Evolutionary conservation across 768 basidiomycete species (phyloP), one percentile per base, ranked within the genome.

Genomic region (Pisolithus tinctorius): DNA sequence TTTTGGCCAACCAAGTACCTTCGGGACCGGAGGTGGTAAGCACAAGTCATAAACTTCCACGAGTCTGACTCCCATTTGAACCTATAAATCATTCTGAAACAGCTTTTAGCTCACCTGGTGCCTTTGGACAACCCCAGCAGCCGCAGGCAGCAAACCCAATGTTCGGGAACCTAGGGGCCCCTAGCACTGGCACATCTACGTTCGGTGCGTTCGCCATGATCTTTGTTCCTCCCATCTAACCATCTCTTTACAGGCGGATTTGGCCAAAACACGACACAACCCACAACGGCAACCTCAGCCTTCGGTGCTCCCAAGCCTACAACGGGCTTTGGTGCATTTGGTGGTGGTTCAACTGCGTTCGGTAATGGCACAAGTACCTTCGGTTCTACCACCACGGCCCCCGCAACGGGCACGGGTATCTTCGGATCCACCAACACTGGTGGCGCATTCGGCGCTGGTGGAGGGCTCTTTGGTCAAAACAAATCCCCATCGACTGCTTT

Each of bases 261-360:
- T 56, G 72, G 71, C 27, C 57, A 58, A 49, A 78, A 68, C 56
- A 59, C 71, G 30, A 56, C 72, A 11, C 70, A 63, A 49, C 73
- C 66, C 41, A 63, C 60, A 41, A 70, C 64, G 42, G 69, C 67
- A 39, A 52, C 59, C 20, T 70, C 78, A 47, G 66, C 80, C 39
- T 90, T 90, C 54, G 84, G 83, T 36, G 76, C 72, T 42, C 65
- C 82, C 29, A 90, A 91, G 62, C 86, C 87, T 38, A 63, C 83
- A 4, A 72, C 81, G 10, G 88, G 85, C 11, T 91, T 93, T 67
- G 86, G 88, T 59, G 78, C 84, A 53, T 89, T 89, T 64, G 76
- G 83, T 44, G 82, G 81, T 39, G 80, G 77, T 29, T 70, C 78
- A 29, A 70, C 70, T 37, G 63, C 75, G 5, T 84, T 84, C 63